phyloP scores from a whole-genome alignment of 305 asterid species.

The Fraxinus velutina region DNA sequence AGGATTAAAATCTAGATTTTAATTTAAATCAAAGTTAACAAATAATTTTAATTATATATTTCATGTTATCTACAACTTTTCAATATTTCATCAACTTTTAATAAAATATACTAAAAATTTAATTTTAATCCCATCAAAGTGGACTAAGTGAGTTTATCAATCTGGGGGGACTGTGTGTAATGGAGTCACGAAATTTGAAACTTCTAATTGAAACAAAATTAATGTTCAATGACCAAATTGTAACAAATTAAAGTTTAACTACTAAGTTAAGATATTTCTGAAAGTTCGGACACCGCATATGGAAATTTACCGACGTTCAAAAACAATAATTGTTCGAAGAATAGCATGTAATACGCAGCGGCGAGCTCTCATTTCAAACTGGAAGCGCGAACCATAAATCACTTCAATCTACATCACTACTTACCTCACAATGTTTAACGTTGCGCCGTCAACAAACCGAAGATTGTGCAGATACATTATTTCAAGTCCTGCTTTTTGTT shows the following conservation, averaged over 20 bases:
- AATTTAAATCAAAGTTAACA: neutral
- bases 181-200: neutral
- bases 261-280: neutral
- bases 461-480: slow-evolving; percentile 23
- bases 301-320: neutral
- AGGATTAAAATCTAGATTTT: neutral
- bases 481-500: slow-evolving; percentile 13
- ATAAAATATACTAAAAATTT: neutral
- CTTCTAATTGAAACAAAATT: neutral
- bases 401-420: neutral
- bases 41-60: no score
- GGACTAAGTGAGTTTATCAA: neutral
- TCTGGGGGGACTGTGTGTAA: neutral
- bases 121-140: neutral
- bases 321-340: neutral
- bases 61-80: neutral
- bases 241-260: neutral
- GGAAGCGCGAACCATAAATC: slow-evolving; percentile 26
- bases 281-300: neutral
- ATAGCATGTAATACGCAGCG: neutral
- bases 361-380: slow-evolving; percentile 8
- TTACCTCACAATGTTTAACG: slow-evolving; percentile 28
- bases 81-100: neutral
- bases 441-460: slow-evolving; percentile 29
- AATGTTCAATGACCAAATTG: neutral